Base-by-base conservation (phyloP, 2,329 filamentous ascomycete genomes). In the Bipolaris sorokiniana region DNA sequence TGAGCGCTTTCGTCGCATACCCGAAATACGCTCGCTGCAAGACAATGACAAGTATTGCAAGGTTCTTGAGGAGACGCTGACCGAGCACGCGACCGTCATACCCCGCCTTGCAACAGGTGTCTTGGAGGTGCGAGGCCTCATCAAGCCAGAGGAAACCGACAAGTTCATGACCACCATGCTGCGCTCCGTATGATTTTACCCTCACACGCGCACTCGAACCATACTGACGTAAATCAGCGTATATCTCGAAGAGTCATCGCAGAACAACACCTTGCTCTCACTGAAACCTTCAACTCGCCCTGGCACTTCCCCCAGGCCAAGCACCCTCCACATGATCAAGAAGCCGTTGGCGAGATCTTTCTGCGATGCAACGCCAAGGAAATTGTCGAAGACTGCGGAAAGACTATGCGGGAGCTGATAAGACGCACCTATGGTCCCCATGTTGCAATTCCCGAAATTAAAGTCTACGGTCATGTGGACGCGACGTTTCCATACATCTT, bases 231-330 rank as follows among this genome's bases (percentile, higher is more conserved):
- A 9, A 1, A 10, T 15, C 53, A 95, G 90, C 87, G 95, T 58
- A 99, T 99, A 66, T 97, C 93, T 42, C 88, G 95, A 58, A 88
- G 96, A 61, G 95, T 98, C 64, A 99, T 99, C 72, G 95, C 95
- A 33, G 95, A 99, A 77, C 95, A 99, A 71, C 95, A 99, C 73
- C 86, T 99, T 36, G 92, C 95, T 9, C 84, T 99, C 16, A 97
- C 93, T 4, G 93, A 98, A 66, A 97, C 93, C 1, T 98, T 93
- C 80, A 89, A 95, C 75, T 90, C 91, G 0, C 89, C 91, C 2
- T 93, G 91, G 86, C 93, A 97, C 80, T 94, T 92, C 55, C 90
- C 92, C 0, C 87, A 92, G 60, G 88, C 90, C 3, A 89, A 89
- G 55, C 36, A 38, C 1, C 76, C 77, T 64, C 84, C 86, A 36